phyloP scores from a whole-genome alignment of 2,329 filamentous ascomycete species.

The Teratosphaeriaceae sp. region DNA sequence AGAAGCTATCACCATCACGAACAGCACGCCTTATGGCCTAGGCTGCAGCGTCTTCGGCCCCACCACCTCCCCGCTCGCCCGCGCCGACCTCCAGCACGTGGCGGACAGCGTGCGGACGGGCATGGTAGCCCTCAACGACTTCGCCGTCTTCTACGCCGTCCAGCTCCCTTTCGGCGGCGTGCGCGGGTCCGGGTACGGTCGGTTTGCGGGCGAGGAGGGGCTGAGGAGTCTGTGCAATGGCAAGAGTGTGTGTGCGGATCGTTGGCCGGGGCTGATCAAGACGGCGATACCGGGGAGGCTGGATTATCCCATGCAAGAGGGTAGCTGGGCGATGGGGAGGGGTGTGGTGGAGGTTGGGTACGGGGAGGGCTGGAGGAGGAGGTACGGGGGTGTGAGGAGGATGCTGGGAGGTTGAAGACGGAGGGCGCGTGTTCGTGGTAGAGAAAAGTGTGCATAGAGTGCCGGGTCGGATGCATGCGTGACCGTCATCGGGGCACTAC shows the following conservation, averaged over 20 bases:
- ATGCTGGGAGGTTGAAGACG: background rate
- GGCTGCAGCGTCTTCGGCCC: slow-evolving; percentile 83
- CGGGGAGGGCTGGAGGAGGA: slow-evolving; percentile 26
- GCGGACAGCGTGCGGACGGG: slow-evolving; percentile 67
- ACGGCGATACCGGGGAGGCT: slow-evolving; percentile 77
- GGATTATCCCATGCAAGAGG: slow-evolving; percentile 64
- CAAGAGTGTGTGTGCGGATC: slow-evolving; percentile 80
- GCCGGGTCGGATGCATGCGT: too few relatives aligned
- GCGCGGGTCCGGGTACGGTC: slow-evolving; percentile 80
- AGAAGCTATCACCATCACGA: slow-evolving; percentile 69
- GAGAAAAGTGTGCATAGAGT: too few relatives aligned
- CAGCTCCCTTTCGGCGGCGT: slow-evolving; percentile 91
- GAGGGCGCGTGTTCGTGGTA: background rate
- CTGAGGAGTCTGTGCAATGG: slow-evolving; percentile 76
- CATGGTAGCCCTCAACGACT: slow-evolving; percentile 95
- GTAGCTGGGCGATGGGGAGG: slow-evolving; percentile 36
- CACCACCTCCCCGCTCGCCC: slow-evolving; percentile 35
- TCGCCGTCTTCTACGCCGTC: slow-evolving; percentile 86
- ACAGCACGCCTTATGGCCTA: slow-evolving; percentile 77
- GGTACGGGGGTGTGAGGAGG: background rate
- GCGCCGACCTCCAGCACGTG: slow-evolving; percentile 56
- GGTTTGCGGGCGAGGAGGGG: slow-evolving; percentile 88
- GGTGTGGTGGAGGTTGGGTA: slow-evolving; percentile 45
- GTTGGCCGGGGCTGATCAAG: slow-evolving; percentile 49
- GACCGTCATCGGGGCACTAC: too few relatives aligned